Base-by-base conservation (phyloP, 805 yeast species). In the Jamesozyma lodderae region DNA sequence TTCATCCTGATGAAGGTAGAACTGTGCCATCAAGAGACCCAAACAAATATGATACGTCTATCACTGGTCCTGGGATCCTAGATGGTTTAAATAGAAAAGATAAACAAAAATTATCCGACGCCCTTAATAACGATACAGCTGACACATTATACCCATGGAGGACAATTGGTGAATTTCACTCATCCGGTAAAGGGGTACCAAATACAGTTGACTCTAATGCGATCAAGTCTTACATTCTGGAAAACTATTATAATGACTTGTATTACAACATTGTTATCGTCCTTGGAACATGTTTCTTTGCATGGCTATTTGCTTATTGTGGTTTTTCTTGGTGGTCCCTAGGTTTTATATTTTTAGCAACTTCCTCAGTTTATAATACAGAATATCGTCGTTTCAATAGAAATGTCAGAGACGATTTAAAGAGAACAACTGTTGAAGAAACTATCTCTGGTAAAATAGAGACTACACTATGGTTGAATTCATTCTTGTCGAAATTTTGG, bases 391-490 rank as follows among this genome's bases (percentile, higher is more conserved):
- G 94, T 53, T 81, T 82, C 56, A 78, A 77, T 55, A 67, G 85
- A 46, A 75, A 82, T 50, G 66, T 81, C 25, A 69, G 86, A 44
- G 94, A 83, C 60, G 94, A 83, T 55, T 72, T 83, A 73, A 65
- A 70, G 37, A 72, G 94, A 63, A 59, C 72, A 33, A 66, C 70
- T 20, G 74, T 85, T n/a, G 64, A 68, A 35, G 82, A 80, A 55
- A 67, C 77, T 28, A 63, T 83, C 44, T 83, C 77, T 41, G 69
- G 72, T 34, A 72, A 70, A 49, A 55, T 70, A 38, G 94, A 83
- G 62, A 77, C 88, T 7, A 81, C 83, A 75, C 75, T 79, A 42
- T 83, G 94, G 94, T 58, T 83, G 51, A 83, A 83, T 52, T 72
- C 79, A 18, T 82, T 83, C 52, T 60, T 83, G 55, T 78, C 78